Base-by-base conservation (phyloP, 202 grass and related monocot genomes). In the Carex arenaria region DNA sequence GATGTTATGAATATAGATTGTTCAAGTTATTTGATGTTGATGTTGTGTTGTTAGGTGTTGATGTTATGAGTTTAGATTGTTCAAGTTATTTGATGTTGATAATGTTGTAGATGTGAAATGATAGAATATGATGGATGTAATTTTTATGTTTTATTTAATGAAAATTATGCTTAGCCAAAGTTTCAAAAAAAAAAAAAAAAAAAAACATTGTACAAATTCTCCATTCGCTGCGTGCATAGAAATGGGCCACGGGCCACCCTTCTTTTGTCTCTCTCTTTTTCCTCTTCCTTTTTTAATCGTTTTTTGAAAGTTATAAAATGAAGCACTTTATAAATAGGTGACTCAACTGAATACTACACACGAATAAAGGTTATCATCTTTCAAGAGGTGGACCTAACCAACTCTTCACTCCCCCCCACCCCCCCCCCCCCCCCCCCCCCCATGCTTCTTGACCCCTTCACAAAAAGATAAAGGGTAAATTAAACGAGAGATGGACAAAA, bases 201-300 rank as follows among this genome's bases (percentile, higher is more conserved):
- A 10, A 45, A 49, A 49, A 12, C 10, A 49, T 49, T 49, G 45
- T 11, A 49, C 10, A 0, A 12, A 49, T 49, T 49, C 63, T 68
- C 80, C 61, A 32, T 68, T 82, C 5, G 42, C 42, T 82, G 80
- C 80, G 80, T 82, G 80, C 80, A 82, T 82, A 67, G 40, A 42
- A 67, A 66, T 67, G 79, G 79, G 32, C 40, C 79, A 82, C 23
- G 79, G 79, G 32, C 40, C 79, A 82, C 23, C 20, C 6, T 11
- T 3, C 19, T 26, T 26, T 26, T 45, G 7, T 31, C 23, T 32
- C 26, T 34, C 52, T 38, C 76, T 2, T 34, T 7, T 34, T 34
- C 5, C 12, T 2, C 18, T 30, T 10, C 14, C 9, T 9, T 1
- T 53, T 5, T 31, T 6, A 26, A 26, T 26, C 26, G 26, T 52